A percentile compares a stretch with the other conserved stretches of the same genome.
These are phyloP conservation scores for Yamadazyma tumulicola DNA, from an alignment of 805 yeast species.

Conservation along the genomic window DNA sequence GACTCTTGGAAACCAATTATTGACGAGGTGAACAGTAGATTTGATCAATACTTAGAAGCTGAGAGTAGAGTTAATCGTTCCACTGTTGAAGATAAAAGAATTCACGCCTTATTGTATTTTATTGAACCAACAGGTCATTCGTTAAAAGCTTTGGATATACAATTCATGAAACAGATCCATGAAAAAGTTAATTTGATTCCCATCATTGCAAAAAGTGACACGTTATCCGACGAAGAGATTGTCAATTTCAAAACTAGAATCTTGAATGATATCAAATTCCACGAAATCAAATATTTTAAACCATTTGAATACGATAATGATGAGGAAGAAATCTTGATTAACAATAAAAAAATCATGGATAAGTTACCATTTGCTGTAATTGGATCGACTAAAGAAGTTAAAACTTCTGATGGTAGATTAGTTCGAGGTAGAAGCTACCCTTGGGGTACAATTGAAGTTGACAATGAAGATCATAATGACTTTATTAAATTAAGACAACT, in stretches of 20 bases:
- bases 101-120: slow-evolving; percentile 91
- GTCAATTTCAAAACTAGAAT: slow-evolving; percentile 71
- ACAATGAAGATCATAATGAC: slow-evolving; percentile 90
- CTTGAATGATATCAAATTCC: slow-evolving; percentile 68
- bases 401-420: slow-evolving; percentile 65
- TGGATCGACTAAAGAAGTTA: slow-evolving; percentile 77
- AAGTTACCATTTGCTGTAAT: slow-evolving; percentile 91
- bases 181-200: slow-evolving; percentile 93
- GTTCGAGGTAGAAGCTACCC: slow-evolving; percentile 94
- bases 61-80: slow-evolving; percentile 82
- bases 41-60: slow-evolving; percentile 82
- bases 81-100: slow-evolving; percentile 69
- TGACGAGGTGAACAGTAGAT: slow-evolving; percentile 82
- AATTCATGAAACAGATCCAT: slow-evolving; percentile 82
- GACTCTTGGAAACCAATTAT: slow-evolving; percentile 87
- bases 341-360: slow-evolving; percentile 62
- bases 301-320: slow-evolving; percentile 78
- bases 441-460: slow-evolving; percentile 96
- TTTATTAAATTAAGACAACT: slow-evolving; percentile 85
- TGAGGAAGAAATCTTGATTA: slow-evolving; percentile 75
- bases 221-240: slow-evolving; percentile 84
- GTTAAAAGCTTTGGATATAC: slow-evolving; percentile 82
- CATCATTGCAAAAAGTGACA: slow-evolving; percentile 91
- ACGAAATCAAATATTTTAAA: slow-evolving; percentile 66
- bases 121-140: slow-evolving; percentile 97